Percentiles rank a stretch among this genome's conserved stretches.
phyloP scores from a whole-genome alignment of 1,284 basidiomycete species.

The Microbotryum scabiosae region DNA sequence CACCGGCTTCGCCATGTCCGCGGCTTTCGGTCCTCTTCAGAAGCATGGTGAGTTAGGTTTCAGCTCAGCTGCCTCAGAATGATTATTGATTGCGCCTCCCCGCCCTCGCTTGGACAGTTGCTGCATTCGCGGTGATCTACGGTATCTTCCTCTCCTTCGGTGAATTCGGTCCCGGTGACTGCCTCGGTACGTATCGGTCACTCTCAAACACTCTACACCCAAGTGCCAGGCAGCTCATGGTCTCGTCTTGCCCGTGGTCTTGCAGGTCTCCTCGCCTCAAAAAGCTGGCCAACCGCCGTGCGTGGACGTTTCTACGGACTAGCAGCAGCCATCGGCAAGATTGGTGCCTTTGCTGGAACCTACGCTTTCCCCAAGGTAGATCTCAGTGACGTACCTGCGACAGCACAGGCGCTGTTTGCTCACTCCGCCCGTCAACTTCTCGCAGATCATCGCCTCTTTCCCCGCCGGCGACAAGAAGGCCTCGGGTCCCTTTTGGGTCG shows the following conservation, averaged over 20 bases:
- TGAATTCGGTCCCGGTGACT: constrained; percentile 63
- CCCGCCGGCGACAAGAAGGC: constrained; percentile 32
- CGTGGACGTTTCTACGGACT: constrained; percentile 77
- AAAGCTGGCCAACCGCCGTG: constrained; percentile 68
- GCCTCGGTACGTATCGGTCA: constrained; percentile 47
- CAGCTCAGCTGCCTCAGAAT: too few relatives aligned
- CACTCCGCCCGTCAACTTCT: neutral
- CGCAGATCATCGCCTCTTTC: constrained; percentile 21
- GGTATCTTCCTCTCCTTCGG: constrained; percentile 63
- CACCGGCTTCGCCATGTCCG: constrained; percentile 66
- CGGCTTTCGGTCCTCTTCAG: constrained; percentile 37
- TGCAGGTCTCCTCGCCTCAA: constrained; percentile 56
- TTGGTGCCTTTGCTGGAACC: constrained; percentile 59
- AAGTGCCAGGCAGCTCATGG: too few relatives aligned
- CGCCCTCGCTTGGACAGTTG: constrained; percentile 34
- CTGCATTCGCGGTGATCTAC: constrained; percentile 58
- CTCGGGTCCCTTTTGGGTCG: constrained; percentile 37
- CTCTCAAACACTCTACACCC: too few relatives aligned
- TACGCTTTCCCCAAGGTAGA: constrained; percentile 4
- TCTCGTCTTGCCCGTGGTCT: too few relatives aligned
- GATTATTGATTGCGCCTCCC: too few relatives aligned
- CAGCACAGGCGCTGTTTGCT: neutral
- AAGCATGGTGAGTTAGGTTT: constrained; percentile 39
- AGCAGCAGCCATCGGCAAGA: constrained; percentile 82
- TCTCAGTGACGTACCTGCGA: neutral